Evolutionary conservation across 768 basidiomycete species (phyloP).

Genomic region (Leccinum barrowsii): DNA sequence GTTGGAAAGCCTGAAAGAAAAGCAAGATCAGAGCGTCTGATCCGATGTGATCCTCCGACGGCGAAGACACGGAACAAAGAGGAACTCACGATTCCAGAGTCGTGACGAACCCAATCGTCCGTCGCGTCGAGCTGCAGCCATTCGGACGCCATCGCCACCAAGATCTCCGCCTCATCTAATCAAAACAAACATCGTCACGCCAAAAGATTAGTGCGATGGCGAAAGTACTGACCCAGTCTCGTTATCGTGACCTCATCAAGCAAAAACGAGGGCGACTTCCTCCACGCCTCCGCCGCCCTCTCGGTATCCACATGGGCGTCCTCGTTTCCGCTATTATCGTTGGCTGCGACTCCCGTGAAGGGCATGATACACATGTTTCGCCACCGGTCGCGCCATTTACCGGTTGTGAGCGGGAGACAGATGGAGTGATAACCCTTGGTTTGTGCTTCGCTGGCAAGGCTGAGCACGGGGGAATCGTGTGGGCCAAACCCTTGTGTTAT

Average conservation of each 20-base stretch:
- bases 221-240: slow-evolving; percentile 52
- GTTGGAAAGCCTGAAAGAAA: slow-evolving; percentile 70
- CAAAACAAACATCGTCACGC: slow-evolving; percentile 8
- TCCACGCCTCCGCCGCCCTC: slow-evolving; percentile 80
- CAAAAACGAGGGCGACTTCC: slow-evolving; percentile 73
- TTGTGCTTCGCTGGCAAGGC: slow-evolving; percentile 48
- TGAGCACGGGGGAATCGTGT: slow-evolving; percentile 48
- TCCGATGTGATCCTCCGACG: slow-evolving; percentile 6
- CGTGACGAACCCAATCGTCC: slow-evolving; percentile 93
- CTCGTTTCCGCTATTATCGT: slow-evolving; percentile 22
- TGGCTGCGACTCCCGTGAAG: slow-evolving; percentile 31
- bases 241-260: slow-evolving; percentile 87
- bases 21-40: background rate
- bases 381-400: slow-evolving; percentile 87
- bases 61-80: slow-evolving; percentile 15
- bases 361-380: slow-evolving; percentile 79
- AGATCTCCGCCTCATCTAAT: slow-evolving; percentile 68
- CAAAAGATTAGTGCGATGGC: slow-evolving; percentile 7
- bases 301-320: slow-evolving; percentile 45
- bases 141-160: slow-evolving; percentile 79
- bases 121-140: slow-evolving; percentile 94
- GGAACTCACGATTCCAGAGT: slow-evolving; percentile 84
- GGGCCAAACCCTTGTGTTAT: slow-evolving; percentile 13
- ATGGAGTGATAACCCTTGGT: slow-evolving; percentile 71
- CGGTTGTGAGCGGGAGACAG: slow-evolving; percentile 86